Evolutionary conservation across 2,329 filamentous ascomycete genomes (phyloP).

Genomic region (Penicillium sp.): DNA sequence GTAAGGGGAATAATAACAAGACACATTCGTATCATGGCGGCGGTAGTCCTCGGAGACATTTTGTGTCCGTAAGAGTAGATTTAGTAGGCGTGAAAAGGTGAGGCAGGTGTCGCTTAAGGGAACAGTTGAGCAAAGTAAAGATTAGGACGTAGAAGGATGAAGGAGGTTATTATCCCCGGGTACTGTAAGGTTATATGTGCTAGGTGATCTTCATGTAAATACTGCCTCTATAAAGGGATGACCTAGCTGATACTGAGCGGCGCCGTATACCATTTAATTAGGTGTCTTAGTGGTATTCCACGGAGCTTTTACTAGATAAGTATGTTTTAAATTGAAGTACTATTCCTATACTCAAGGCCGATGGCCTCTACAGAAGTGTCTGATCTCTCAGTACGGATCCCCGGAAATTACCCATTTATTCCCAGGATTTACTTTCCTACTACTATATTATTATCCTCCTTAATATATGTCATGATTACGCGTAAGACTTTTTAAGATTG

Average conservation of each 20-base stretch:
- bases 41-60: background rate
- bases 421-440: background rate
- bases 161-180: background rate
- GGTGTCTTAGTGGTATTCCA: background rate
- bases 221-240: background rate
- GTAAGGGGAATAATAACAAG: conserved; percentile 4
- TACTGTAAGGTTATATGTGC: background rate
- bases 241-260: background rate
- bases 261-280: background rate
- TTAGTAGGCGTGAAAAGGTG: no score
- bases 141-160: background rate
- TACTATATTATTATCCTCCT: background rate
- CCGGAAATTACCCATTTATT: background rate
- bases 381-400: background rate
- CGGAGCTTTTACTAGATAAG: background rate
- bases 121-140: background rate
- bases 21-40: background rate
- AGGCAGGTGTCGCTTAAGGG: no score
- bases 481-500: background rate
- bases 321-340: background rate
- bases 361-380: background rate
- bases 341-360: background rate
- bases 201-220: background rate
- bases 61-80: background rate
- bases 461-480: background rate